Evolutionary conservation across 176 grass and related monocot genomes (phyloP).

Genomic region (Oryza officinalis): DNA sequence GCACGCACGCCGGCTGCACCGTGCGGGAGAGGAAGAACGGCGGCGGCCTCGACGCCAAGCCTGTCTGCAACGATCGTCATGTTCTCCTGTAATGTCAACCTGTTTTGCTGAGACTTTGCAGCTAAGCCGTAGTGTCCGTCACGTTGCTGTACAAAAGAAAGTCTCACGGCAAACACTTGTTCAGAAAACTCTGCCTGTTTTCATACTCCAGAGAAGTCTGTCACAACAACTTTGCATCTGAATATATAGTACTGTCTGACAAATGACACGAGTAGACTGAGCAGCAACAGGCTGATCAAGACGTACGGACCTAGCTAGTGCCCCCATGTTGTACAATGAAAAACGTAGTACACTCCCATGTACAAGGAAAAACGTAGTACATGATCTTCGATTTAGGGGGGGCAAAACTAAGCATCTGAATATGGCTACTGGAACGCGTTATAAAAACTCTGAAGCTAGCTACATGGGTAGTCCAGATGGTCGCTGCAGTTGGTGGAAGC

Average conservation of each 20-base stretch:
- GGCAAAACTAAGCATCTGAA: background rate
- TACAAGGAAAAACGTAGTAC: slow-evolving; percentile 41
- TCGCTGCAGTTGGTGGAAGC: slow-evolving; percentile 78
- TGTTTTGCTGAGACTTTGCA: no score
- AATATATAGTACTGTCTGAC: background rate
- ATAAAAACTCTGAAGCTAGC: background rate
- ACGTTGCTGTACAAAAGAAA: background rate
- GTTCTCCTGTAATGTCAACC: no score
- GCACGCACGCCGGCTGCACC: slow-evolving; percentile 35
- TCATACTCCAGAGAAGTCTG: background rate
- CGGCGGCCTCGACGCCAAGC: slow-evolving; percentile 40
- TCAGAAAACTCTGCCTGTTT: background rate
- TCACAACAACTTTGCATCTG: slow-evolving; percentile 9
- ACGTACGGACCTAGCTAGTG: slow-evolving; percentile 8
- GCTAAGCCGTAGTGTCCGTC: background rate
- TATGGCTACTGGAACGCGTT: background rate
- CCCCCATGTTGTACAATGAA: slow-evolving; percentile 41
- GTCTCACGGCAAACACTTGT: no score
- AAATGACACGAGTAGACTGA: background rate
- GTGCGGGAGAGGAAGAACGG: slow-evolving; percentile 10
- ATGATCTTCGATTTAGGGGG: slow-evolving; percentile 21
- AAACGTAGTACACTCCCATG: slow-evolving; percentile 42
- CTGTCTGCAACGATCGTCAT: background rate
- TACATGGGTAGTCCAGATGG: slow-evolving; percentile 52
- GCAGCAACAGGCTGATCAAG: slow-evolving; percentile 12